A percentile compares a stretch with the other conserved stretches of the same genome.
Evolutionary conservation across 2,329 filamentous ascomycete genomes (phyloP).

Genomic region (Xylaria sp.): DNA sequence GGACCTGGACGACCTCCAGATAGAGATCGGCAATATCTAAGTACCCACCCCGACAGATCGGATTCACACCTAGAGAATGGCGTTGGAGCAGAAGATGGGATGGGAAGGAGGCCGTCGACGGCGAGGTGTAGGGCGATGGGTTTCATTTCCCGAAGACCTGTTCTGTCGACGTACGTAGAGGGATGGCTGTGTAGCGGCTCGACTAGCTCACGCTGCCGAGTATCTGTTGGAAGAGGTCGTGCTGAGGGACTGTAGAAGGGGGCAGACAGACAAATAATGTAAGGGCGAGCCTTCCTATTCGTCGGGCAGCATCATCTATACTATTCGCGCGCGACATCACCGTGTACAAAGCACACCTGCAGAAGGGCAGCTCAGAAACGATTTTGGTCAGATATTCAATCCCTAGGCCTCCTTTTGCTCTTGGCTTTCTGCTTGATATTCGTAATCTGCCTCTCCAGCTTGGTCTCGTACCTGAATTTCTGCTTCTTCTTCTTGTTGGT

Average conservation of each 20-base stretch:
- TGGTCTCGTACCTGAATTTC: conserved; percentile 93
- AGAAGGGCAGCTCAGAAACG: conserved; percentile 38
- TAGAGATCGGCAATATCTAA: conserved; percentile 94
- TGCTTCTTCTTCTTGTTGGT: conserved; percentile 86
- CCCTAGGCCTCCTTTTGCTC: conserved; percentile 53
- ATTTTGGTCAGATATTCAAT: conserved; percentile 41
- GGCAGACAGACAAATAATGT: conserved; percentile 30
- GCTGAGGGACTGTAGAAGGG: conserved; percentile 20
- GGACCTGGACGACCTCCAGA: conserved; percentile 76
- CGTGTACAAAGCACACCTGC: conserved; percentile 35
- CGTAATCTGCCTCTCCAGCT: conserved; percentile 81
- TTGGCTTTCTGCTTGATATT: conserved; percentile 77
- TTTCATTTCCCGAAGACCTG: conserved; percentile 39
- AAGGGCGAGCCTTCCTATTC: conserved; percentile 24
- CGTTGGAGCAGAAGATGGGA: conserved; percentile 9
- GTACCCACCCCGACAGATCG: conserved; percentile 13
- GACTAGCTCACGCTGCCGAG: conserved; percentile 37
- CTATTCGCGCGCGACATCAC: conserved; percentile 18
- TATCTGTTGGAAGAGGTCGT: conserved; percentile 25
- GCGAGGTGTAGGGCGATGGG: conserved; percentile 31
- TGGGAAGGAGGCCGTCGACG: conserved; percentile 11
- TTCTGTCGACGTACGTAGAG: conserved; percentile 39
- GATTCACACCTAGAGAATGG: conserved; percentile 15
- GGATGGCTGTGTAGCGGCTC: conserved; percentile 35
- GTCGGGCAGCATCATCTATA: conserved; percentile 14